Evolutionary conservation across 257 asterid species (phyloP), one percentile per base, ranked within the genome.

Genomic region (Solanum rostratum): DNA sequence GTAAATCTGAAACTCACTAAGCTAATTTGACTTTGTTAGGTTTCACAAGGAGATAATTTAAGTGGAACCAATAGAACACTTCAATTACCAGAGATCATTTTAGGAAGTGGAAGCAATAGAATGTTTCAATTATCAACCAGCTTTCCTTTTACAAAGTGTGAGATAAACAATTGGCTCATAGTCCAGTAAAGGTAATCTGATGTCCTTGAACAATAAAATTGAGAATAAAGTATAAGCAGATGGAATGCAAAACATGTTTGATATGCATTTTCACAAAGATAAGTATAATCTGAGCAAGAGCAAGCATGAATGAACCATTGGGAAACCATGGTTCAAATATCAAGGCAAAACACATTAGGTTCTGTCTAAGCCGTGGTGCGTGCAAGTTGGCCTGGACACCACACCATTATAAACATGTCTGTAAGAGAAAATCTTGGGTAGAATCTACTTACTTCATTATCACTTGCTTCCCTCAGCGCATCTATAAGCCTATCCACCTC

Each of bases 401-500:
- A 20, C 24, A 20, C 39, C 49, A 27, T 27, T 41, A 83, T 41
- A 49, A n/a, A 55, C 0, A 68, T 68, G 69, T 3, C 1, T 20
- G 5, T 16, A 1, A 16, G 46, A n/a, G 41, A 22, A 45, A 76
- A 74, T 73, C 46, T 43, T 14, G 60, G 24, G 81, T n/a, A 24
- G n/a, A 4, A 46, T 74, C 16, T 3, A 86, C 94, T 86, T 89
- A 95, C 99, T 91, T 96, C 98, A 85, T 87, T 91, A 60, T 95
- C 98, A 89, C 92, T 84, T 84, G 99, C 97, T 84, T 93, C 92
- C 91, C 90, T 89, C 85, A 96, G 90, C 90, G 92, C 84, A 91
- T 93, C 99, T 74, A 96, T 96, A 62, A 96, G 92, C 88, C 91
- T 90, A 87, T 96, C 98, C 81, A 94, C 91, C 88, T 93, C 99